Conservation (phyloP, 352 stramenopile species). For the Phytophthora foliorum region DNA sequence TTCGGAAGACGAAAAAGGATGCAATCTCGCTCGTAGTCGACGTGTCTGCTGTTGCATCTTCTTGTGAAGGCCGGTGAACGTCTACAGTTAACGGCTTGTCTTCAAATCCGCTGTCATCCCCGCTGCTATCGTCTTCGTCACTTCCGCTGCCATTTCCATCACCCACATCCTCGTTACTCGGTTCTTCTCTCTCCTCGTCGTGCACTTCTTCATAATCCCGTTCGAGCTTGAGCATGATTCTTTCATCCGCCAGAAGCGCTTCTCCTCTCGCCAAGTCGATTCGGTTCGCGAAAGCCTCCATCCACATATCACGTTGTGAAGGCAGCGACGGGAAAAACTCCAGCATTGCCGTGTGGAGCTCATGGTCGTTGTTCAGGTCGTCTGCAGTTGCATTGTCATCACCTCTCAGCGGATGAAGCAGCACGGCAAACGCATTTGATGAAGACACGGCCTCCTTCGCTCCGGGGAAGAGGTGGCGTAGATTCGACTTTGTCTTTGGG, state of each 20-base stretch:
- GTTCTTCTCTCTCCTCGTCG: conserved; percentile 16
- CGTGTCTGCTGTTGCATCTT: neutral
- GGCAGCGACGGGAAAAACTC: conserved; percentile 52
- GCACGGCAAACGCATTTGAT: conserved; percentile 31
- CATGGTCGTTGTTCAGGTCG: conserved; percentile 11
- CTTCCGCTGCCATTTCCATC: conserved; percentile 1
- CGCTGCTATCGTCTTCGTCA: conserved; percentile 10
- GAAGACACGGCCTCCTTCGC: conserved; percentile 9
- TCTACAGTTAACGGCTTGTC: conserved; percentile 15
- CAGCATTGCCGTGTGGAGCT: conserved; percentile 31
- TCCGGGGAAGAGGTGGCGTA: conserved; percentile 33
- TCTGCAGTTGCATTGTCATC: neutral
- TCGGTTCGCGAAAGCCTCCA: conserved; percentile 42
- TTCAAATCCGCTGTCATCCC: conserved; percentile 27
- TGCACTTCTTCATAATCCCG: conserved; percentile 15
- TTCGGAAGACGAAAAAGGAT: conserved; percentile 32
- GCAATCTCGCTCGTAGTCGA: neutral
- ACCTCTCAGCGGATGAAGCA: conserved; percentile 25
- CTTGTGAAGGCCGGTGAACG: neutral
- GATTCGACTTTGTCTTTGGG: conserved; percentile 28
- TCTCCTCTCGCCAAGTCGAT: conserved; percentile 65
- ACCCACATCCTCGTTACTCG: neutral
- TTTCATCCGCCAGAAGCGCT: conserved; percentile 62
- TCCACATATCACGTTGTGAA: conserved; percentile 54
- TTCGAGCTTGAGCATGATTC: conserved; percentile 57